Evolutionary conservation across 2,329 filamentous ascomycete species (phyloP), one percentile per base, ranked within the genome.

Genomic region (Aspergillus sp.): DNA sequence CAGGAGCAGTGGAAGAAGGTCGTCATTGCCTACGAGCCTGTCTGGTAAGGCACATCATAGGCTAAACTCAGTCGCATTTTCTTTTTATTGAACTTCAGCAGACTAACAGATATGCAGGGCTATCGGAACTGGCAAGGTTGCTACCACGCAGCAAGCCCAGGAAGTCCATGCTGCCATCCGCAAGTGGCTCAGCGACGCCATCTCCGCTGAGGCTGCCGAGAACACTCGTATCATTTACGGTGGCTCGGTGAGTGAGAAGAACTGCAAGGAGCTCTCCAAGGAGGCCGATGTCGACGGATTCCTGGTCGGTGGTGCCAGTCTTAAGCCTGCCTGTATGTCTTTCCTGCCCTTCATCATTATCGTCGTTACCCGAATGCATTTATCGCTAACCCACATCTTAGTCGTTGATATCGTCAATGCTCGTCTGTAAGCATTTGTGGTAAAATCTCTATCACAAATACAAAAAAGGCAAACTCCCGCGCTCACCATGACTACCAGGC

Each of bases 1-100:
- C 83, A 89, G 81, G 81, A 85, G 69, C 90, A 96, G 81, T 99
- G 95, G 95, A 85, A 82, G 72, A 95, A 95, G 83, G 85, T 99
- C 64, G 95, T 99, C 75, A 85, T 99, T 71, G 95, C 95, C 72
- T 99, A 99, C 80, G 95, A 99, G 85, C 95, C 95, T 72, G 96
- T 99, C 83, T 99, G 95, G 93, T 92, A 86, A 75, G 89, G 13
- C 42, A 17, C 36, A 24, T 51, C 20, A 36, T 36, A 13, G 7
- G 34, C 34, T 36, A 5, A n/a, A n/a, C 13, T 22, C 18, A 44
- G 47, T 18, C 38, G 55, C 48, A 15, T 53, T 13, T 18, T 22
- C 32, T 34, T 24, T 50, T 41, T 38, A 52, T n/a, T 3, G 24
- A 43, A 8, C n/a, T 22, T n/a, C 5, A 8, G 18, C 26, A 26